Evolutionary conservation across 169 alveolate genomes (phyloP), one percentile per base, ranked within the genome.

Genomic region (Theileria annulata): DNA sequence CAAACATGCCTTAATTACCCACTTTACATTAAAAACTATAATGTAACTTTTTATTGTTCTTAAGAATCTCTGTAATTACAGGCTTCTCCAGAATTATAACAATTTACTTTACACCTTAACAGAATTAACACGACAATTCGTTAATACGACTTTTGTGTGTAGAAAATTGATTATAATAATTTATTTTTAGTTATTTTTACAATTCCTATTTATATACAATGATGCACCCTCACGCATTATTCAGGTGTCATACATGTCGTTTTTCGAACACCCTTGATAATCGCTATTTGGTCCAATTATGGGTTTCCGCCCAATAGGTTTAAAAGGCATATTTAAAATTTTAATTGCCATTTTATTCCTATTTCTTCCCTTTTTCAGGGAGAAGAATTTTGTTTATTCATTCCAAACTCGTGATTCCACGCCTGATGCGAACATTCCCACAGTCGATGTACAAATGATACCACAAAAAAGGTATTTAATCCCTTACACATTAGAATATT

Each of bases 401-500:
- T 60, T 23, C 33, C 69, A 60, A 60, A 13, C 69, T 21, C 79
- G 15, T 12, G 79, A 71, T 71, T 56, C 79, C 76, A 71, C 59
- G 47, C 30, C 30, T 23, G 88, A 82, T 78, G 88, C 85, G 67
- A 59, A 48, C 75, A 66, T 82, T 73, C 88, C 88, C 42, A 23
- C 79, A 6, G 75, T 82, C 15, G 85, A 82, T 54, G 85, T 82
- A n/a, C 84, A 82, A 82, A 75, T 82, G 85, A 56, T 75, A 17
- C 56, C 88, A 25, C 76, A 80, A 17, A 58, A 82, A 71, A 71
- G 88, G 88, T 82, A 60, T 23, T 25, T 23, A 60, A 27, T 60
- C 33, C 27, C 23, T 23, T 23, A 60, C 27, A 13, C n/a, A 19
- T 33, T 33, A 60, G 2, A 60, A 60, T 9, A 23, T 23, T 25